These are phyloP conservation scores for Colletotrichum magnum DNA, from an alignment of 2,329 filamentous ascomycete genomes.

Conservation along the genomic window DNA sequence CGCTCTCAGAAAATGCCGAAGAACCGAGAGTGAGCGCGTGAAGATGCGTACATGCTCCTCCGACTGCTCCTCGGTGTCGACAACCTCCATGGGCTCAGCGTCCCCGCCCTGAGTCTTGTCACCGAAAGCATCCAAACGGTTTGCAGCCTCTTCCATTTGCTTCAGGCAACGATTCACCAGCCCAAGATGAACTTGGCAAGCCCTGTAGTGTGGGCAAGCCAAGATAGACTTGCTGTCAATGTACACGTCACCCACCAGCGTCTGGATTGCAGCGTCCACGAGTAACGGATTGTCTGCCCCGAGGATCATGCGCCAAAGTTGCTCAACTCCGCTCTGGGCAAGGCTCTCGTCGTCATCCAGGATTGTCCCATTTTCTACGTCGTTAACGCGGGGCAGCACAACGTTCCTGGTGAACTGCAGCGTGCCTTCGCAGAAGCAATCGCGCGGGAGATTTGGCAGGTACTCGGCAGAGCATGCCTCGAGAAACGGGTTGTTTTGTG, in stretches of 20 bases:
- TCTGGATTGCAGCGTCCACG: slow-evolving; percentile 72
- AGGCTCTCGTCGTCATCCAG: slow-evolving; percentile 67
- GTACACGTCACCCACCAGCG: slow-evolving; percentile 80
- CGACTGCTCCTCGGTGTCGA: slow-evolving; percentile 62
- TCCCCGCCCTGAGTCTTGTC: slow-evolving; percentile 60
- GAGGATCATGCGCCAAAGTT: slow-evolving; percentile 88
- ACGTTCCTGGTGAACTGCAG: slow-evolving; percentile 73
- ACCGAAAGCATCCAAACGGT: slow-evolving; percentile 64
- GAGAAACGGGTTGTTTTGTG: slow-evolving; percentile 69
- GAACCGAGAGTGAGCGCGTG: slow-evolving; percentile 76
- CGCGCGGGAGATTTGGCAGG: slow-evolving; percentile 69
- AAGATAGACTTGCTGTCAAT: slow-evolving; percentile 69
- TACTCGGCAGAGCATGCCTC: slow-evolving; percentile 67
- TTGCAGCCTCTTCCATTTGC: slow-evolving; percentile 76
- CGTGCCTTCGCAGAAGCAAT: slow-evolving; percentile 72
- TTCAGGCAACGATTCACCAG: slow-evolving; percentile 81
- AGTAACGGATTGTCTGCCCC: slow-evolving; percentile 71
- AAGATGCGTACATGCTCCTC: slow-evolving; percentile 74
- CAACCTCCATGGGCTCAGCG: slow-evolving; percentile 67
- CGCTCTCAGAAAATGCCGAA: slow-evolving; percentile 76
- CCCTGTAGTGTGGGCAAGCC: slow-evolving; percentile 63
- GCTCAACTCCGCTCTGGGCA: slow-evolving; percentile 71
- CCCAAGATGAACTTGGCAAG: slow-evolving; percentile 74
- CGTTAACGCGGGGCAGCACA: slow-evolving; percentile 63
- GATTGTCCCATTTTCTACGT: slow-evolving; percentile 56